Evolutionary conservation across 495 filamentous ascomycete genomes (phyloP), one percentile per base, ranked within the genome.

Genomic region (Cercophora sp.): DNA sequence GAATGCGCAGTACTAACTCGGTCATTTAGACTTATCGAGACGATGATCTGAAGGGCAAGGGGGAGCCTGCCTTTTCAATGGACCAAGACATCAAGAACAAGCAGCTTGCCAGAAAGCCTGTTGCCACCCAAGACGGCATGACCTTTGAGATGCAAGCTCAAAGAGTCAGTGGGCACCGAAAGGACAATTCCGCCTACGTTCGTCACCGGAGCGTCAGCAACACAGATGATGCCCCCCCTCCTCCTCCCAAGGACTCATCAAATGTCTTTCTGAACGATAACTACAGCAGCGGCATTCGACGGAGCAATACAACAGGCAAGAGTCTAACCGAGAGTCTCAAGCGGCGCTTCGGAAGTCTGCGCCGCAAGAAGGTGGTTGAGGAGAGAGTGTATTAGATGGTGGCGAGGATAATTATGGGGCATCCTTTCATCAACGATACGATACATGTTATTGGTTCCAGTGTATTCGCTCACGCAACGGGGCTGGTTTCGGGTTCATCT

Each of bases 41-140:
- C 3, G 78, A 80, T 25, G 88, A 93, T 57, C 70, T 86, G 29
- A 90, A 90, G 61, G 88, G 87, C 26, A 90, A 93, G 66, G 86
- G 87, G 27, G 86, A 91, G 65, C 88, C 88, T 3, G 77, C 77
- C 3, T 93, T 77, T 70, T 77, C 85, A 13, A 70, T 85, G 42
- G 87, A 89, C 55, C 74, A 81, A 48, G 73, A 79, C 3, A 72
- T 82, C 29, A 85, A 85, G 62, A 72, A 79, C 11, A 63, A 60
- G 20, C 61, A 61, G 53, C 56, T 42, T 8, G 52, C 47, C 24
- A 58, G 35, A 45, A 65, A 55, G 27, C 48, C 39, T 13, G 15
- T 32, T 42, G n/a, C 31, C 18, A 8, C 6, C 48, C 5, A 35
- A 22, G 6, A 16, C 40, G 3, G 48, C 44, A 26, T 26, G 22